Evolutionary conservation across 140 eudicot genomes (phyloP), one percentile per base, ranked within the genome.

Genomic region (Ambrosia hybrid): DNA sequence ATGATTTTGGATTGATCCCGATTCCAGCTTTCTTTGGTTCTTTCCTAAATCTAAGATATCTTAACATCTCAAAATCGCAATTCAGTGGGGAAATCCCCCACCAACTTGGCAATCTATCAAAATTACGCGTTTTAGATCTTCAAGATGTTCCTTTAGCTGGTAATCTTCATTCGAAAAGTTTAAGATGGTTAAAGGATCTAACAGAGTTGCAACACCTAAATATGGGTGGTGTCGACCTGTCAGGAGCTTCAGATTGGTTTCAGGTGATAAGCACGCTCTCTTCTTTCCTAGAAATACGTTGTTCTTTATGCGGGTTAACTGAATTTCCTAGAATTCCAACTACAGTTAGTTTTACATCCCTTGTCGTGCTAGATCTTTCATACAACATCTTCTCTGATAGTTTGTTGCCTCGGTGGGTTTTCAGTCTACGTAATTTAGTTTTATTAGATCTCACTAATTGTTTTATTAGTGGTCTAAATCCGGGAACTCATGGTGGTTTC

Each of bases 331-430:
- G 6, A 15, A 43, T 52, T 30, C 79, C 59, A 15, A 53, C 68
- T 5, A 65, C 12, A 21, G 79, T 65, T 56, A 66, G 41, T 12
- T 75, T 75, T 56, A 53, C 73, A 7, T 74, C 79, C 49, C 73
- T 75, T 39, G 33, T 3, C 3, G 74, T 67, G 74, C 51, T 75
- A 41, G 74, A 75, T 75, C 62, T 75, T 75, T 66, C 79, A 0
- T 0, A 57, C 65, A 75, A 66, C 61, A 0, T 8, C 2, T 75
- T 75, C 12, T 46, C 9, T 1, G 39, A 26, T 0, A 26, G 43
- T 38, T 38, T 64, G 6, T 9, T 80, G 7, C 89, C 85, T 17
- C 3, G 9, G 5, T 82, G 80, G 78, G n/a, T 85, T 6, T 78
- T 72, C 48, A 78, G 65, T 10, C 38, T 76, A 6, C 61, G 7